Base-by-base conservation (phyloP, 805 yeast species). In the Pichia occidentalis region DNA sequence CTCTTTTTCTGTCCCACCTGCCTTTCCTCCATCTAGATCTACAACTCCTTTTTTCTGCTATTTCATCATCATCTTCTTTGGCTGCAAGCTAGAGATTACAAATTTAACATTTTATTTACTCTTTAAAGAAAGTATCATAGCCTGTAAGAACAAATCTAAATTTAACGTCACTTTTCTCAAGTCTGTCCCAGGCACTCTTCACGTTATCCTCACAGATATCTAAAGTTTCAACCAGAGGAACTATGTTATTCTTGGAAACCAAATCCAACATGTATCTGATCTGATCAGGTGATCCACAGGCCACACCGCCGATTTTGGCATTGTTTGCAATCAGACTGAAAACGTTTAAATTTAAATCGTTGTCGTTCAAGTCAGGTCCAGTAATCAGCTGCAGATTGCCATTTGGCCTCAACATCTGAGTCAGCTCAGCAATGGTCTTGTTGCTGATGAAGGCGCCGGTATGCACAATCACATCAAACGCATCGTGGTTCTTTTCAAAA, bases 61-160 rank as follows among this genome's bases (percentile, higher is more conserved):
- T n/a, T n/a, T n/a, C n/a, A n/a, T n/a, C n/a, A n/a, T n/a, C n/a
- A n/a, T n/a, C n/a, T n/a, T n/a, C n/a, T n/a, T n/a, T n/a, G n/a
- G n/a, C n/a, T n/a, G n/a, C n/a, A n/a, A n/a, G n/a, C n/a, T n/a
- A n/a, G n/a, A n/a, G n/a, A n/a, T n/a, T n/a, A n/a, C n/a, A n/a
- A 36, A 18, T 16, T 25, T n/a, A 12, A 6, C 14, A 13, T n/a
- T 22, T 28, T 23, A 32, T 11, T 5, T n/a, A 21, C n/a, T 18
- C 32, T 12, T 18, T 39, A 16, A 49, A 49, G 27, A 23, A 26
- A 46, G 70, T 62, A 46, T 68, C 73, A 45, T 57, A 71, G 24
- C 67, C 69, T 25, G 70, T 67, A 42, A 73, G 63, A 14, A 71
- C 73, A 47, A 69, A 70, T 62, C 80, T 68, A 52, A 69, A 74